Conservation (phyloP, 2,329 filamentous ascomycete genomes). For the Colletotrichum limetticola region DNA sequence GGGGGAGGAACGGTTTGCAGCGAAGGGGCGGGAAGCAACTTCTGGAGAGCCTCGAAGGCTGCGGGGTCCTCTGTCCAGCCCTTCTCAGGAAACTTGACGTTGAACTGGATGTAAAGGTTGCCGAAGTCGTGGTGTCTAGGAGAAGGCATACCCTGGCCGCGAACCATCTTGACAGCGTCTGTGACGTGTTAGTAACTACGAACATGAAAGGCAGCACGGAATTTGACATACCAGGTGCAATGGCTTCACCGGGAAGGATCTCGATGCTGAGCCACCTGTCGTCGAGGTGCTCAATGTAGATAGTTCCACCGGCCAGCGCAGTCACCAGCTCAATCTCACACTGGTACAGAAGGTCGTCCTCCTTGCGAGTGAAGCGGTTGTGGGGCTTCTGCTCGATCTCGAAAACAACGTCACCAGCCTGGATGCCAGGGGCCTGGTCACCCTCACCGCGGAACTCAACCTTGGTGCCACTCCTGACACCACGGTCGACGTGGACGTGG, state of each 20-base stretch:
- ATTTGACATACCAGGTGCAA: conserved; percentile 80
- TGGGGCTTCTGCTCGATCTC: conserved; percentile 99
- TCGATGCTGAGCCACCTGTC: conserved; percentile 96
- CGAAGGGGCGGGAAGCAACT: conserved; percentile 79
- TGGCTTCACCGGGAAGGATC: conserved; percentile 93
- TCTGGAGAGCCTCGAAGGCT: conserved; percentile 82
- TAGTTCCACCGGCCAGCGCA: conserved; percentile 88
- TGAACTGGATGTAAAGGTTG: conserved; percentile 97
- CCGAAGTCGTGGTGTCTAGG: conserved; percentile 94
- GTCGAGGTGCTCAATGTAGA: conserved; percentile 96
- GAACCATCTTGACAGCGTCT: conserved; percentile 94
- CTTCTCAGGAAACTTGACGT: conserved; percentile 94
- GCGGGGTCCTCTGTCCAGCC: conserved; percentile 73
- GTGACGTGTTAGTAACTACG: conserved; percentile 12
- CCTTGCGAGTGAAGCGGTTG: conserved; percentile 91
- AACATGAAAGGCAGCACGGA: background rate
- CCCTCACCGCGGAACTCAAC: conserved; percentile 97
- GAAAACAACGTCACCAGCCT: conserved; percentile 96
- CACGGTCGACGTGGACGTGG: conserved; percentile 96
- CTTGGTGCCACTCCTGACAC: conserved; percentile 93
- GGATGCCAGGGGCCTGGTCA: conserved; percentile 92
- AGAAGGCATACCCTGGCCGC: conserved; percentile 97
- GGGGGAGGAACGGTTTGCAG: conserved; percentile 74
- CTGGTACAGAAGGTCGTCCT: conserved; percentile 95
- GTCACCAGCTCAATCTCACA: conserved; percentile 96